Evolutionary conservation across 225 moss, liverwort and hornwort species (phyloP).

Genomic region (Anthoceros angustus): DNA sequence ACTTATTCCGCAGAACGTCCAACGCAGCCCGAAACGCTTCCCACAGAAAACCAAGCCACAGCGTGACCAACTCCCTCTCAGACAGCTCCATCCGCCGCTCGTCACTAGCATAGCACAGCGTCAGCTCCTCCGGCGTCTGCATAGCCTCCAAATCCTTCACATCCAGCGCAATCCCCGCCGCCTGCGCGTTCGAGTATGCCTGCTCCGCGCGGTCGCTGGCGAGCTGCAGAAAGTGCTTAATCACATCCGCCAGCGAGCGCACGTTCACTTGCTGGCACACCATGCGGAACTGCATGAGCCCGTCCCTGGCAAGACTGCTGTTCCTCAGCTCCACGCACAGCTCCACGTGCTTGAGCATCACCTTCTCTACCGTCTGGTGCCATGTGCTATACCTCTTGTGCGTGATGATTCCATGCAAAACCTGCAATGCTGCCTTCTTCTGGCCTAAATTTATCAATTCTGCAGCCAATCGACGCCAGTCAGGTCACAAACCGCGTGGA

Average conservation of each 20-base stretch:
- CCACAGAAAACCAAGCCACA: constrained; percentile 95
- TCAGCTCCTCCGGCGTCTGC: constrained; percentile 87
- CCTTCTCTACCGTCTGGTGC: constrained; percentile 89
- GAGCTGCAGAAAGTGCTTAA: constrained; percentile 91
- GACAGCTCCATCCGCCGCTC: constrained; percentile 91
- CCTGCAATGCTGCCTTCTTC: constrained; percentile 91
- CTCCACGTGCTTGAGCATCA: constrained; percentile 99
- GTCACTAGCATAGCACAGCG: constrained; percentile 93
- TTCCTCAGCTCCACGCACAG: constrained; percentile 98
- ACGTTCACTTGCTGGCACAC: constrained; percentile 98
- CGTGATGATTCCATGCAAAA: constrained; percentile 84
- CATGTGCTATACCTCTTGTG: constrained; percentile 93
- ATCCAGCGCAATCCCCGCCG: constrained; percentile 64
- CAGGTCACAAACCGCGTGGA: not conserved
- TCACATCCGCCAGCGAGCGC: constrained; percentile 80
- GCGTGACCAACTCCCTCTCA: constrained; percentile 86
- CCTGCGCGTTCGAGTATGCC: constrained; percentile 50
- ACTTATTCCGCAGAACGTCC: constrained; percentile 90
- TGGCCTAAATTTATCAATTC: constrained; percentile 99
- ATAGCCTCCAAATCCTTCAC: constrained; percentile 83
- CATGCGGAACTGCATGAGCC: constrained; percentile 87
- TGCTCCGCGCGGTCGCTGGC: constrained; percentile 90
- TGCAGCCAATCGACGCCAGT: constrained; percentile 9
- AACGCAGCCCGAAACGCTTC: constrained; percentile 85
- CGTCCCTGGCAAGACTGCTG: constrained; percentile 91